A percentile compares a stretch with the other conserved stretches of the same genome.
Conservation (phyloP, 306 rosid genomes). For the Cicer pinnatifidum region DNA sequence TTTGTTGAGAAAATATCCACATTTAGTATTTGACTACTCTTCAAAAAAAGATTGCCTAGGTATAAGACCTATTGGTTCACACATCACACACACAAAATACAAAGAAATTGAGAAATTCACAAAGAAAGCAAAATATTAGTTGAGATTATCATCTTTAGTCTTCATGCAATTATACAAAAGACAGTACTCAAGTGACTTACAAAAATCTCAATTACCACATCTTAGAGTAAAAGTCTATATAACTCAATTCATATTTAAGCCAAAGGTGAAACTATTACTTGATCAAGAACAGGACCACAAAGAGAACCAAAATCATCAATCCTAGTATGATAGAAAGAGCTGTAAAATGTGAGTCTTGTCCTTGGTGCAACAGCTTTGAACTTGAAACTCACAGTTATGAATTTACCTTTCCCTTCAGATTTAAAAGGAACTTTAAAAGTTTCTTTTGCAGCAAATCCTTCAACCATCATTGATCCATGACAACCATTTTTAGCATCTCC, state of each 20-base stretch:
- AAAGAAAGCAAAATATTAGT: constrained; percentile 18
- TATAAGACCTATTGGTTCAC: no score
- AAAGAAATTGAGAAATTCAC: neutral
- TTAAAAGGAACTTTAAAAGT: constrained; percentile 77
- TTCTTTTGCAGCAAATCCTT: constrained; percentile 83
- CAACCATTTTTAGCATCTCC: constrained; percentile 94
- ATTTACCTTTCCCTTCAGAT: constrained; percentile 76
- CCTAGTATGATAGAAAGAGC: constrained; percentile 87
- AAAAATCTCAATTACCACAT: constrained; percentile 45
- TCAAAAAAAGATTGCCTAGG: no score
- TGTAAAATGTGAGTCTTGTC: constrained; percentile 89
- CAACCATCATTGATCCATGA: constrained; percentile 95
- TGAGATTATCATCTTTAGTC: constrained; percentile 36
- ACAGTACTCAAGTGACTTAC: constrained; percentile 35
- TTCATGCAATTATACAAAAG: constrained; percentile 49
- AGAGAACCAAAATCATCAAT: constrained; percentile 79
- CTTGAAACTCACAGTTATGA: constrained; percentile 60
- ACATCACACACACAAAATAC: neutral
- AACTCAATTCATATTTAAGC: constrained; percentile 39
- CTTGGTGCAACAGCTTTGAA: constrained; percentile 69
- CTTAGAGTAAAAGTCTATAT: neutral
- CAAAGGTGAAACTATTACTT: constrained; percentile 60
- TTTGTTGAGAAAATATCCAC: no score
- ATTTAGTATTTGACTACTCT: no score
- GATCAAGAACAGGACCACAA: constrained; percentile 90